A percentile compares a stretch with the other conserved stretches of the same genome.
Conservation (phyloP, 768 basidiomycete genomes). For the Mycena metata region DNA sequence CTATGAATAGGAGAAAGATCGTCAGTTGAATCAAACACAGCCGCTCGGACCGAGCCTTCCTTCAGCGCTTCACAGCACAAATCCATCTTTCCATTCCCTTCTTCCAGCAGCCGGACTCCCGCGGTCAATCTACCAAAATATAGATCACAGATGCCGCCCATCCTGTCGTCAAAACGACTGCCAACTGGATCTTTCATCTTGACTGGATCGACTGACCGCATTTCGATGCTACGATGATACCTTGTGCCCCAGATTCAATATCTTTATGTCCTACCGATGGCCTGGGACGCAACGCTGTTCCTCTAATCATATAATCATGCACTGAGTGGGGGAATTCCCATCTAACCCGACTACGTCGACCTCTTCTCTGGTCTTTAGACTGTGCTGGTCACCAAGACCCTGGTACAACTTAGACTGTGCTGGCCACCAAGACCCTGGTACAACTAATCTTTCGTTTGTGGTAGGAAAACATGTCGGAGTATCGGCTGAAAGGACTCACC, state of each 20-base stretch:
- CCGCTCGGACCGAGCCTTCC: too few species aligned
- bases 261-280: not conserved
- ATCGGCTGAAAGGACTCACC: not conserved
- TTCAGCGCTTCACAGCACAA: too few species aligned
- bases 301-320: not conserved
- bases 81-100: not conserved
- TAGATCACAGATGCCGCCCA: not conserved
- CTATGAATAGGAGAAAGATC: too few species aligned
- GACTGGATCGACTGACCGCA: not conserved
- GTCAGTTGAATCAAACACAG: too few species aligned
- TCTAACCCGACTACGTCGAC: not conserved
- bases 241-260: not conserved
- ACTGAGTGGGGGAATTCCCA: not conserved
- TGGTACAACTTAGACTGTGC: not conserved
- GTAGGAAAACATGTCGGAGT: not conserved
- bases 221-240: not conserved
- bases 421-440: not conserved
- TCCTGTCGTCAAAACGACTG: not conserved
- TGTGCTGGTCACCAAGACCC: slow-evolving; percentile 12
- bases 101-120: too few species aligned
- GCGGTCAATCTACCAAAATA: too few species aligned
- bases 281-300: not conserved
- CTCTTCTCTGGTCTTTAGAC: not conserved
- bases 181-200: not conserved
- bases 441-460: not conserved